Percentiles rank a stretch among this genome's conserved stretches.
These are phyloP conservation scores for Moesziomyces sp. DNA, from an alignment of 1,284 basidiomycete species.

Conservation along the genomic window DNA sequence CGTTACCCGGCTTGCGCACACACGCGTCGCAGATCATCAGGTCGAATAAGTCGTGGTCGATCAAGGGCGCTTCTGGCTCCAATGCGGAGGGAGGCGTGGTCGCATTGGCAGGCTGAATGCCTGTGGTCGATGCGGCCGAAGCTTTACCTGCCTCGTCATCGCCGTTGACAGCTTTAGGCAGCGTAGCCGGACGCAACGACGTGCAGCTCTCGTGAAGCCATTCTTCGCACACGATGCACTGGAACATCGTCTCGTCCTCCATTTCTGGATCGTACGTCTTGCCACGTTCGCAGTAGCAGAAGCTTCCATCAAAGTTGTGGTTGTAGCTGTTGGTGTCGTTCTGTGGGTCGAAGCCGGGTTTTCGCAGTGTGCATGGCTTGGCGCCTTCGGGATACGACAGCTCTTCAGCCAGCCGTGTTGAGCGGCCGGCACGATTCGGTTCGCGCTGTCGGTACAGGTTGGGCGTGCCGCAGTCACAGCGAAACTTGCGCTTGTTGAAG, in stretches of 20 bases:
- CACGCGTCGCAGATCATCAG: conserved; percentile 63
- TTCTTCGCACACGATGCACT: conserved; percentile 69
- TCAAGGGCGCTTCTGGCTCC: conserved; percentile 40
- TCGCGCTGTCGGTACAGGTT: conserved; percentile 42
- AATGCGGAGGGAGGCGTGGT: not conserved
- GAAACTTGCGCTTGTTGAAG: conserved; percentile 65
- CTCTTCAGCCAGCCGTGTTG: conserved; percentile 18
- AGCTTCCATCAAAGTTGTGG: conserved; percentile 67
- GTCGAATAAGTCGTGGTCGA: conserved; percentile 60
- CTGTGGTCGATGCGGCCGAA: too few relatives aligned
- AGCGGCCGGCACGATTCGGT: conserved; percentile 18
- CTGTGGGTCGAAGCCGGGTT: conserved; percentile 51
- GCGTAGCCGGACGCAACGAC: conserved; percentile 31
- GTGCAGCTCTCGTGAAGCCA: conserved; percentile 69
- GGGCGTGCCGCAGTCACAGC: conserved; percentile 66
- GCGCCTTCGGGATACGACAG: conserved; percentile 40
- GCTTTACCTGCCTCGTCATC: not conserved
- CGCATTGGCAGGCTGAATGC: not conserved
- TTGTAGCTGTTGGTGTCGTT: conserved; percentile 66
- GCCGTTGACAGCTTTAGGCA: not conserved
- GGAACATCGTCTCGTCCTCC: conserved; percentile 68
- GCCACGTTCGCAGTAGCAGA: conserved; percentile 68
- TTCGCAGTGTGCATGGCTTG: conserved; percentile 50
- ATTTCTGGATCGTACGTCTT: conserved; percentile 68
- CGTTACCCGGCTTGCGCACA: conserved; percentile 44